Conservation (phyloP, 2,329 filamentous ascomycete genomes). For the Coniochaeta sp. region DNA sequence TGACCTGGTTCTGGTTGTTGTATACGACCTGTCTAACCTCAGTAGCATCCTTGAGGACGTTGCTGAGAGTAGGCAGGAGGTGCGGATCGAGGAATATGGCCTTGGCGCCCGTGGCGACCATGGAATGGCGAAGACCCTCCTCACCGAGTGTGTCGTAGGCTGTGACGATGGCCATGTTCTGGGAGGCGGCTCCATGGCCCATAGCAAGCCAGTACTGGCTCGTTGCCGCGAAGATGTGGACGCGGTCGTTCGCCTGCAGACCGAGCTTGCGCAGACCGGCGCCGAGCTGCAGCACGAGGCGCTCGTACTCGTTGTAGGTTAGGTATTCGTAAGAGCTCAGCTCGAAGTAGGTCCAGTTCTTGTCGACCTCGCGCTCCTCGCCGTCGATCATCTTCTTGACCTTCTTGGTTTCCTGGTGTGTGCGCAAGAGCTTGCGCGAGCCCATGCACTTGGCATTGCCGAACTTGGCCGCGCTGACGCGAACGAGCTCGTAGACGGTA, state of each 20-base stretch:
- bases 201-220: slow-evolving; percentile 44
- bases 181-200: slow-evolving; percentile 52
- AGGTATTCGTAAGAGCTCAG: slow-evolving; percentile 71
- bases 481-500: slow-evolving; percentile 71
- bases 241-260: slow-evolving; percentile 56
- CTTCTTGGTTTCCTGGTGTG: slow-evolving; percentile 79
- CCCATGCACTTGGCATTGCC: slow-evolving; percentile 61
- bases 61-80: slow-evolving; percentile 51
- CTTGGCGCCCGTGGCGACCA: slow-evolving; percentile 63
- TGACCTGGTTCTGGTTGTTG: slow-evolving; percentile 44
- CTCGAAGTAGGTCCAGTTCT: slow-evolving; percentile 84
- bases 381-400: slow-evolving; percentile 83
- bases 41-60: slow-evolving; percentile 43
- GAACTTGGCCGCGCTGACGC: slow-evolving; percentile 55
- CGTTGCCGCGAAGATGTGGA: slow-evolving; percentile 77
- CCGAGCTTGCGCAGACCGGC: slow-evolving; percentile 67
- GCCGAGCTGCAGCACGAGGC: slow-evolving; percentile 58
- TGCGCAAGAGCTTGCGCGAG: slow-evolving; percentile 65
- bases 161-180: slow-evolving; percentile 78
- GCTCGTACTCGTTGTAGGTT: slow-evolving; percentile 72
- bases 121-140: slow-evolving; percentile 66
- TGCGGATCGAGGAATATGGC: slow-evolving; percentile 69
- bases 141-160: slow-evolving; percentile 75
- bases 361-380: slow-evolving; percentile 70
- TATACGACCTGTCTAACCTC: slow-evolving; percentile 45